These are phyloP conservation scores for Elymus sibiricus DNA, from an alignment of 176 grass and related monocot species.

Conservation along the genomic window DNA sequence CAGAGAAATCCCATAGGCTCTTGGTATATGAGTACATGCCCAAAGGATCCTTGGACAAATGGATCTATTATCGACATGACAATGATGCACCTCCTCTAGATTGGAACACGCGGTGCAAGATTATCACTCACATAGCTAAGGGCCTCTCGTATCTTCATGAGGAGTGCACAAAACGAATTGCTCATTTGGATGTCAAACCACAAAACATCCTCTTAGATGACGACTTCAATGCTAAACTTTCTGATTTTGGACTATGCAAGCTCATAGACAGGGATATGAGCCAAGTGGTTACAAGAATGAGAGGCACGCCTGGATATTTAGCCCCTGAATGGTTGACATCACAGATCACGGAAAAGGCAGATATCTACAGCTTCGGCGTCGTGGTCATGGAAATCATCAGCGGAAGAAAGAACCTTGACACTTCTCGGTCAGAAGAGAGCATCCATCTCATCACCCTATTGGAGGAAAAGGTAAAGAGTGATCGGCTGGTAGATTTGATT, in stretches of 20 bases:
- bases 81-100: background rate
- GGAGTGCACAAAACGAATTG: constrained; percentile 39
- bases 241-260: constrained; percentile 37
- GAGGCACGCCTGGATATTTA: constrained; percentile 42
- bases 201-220: constrained; percentile 44
- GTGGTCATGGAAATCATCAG: constrained; percentile 37
- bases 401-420: constrained; percentile 29
- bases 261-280: constrained; percentile 23
- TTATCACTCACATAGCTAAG: constrained; percentile 39
- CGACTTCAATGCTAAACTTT: constrained; percentile 28
- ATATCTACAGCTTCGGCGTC: constrained; percentile 41
- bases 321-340: constrained; percentile 43
- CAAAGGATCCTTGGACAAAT: constrained; percentile 45
- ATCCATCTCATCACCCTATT: constrained; percentile 24
- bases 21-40: constrained; percentile 48
- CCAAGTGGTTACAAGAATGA: constrained; percentile 39
- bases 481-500: constrained; percentile 24
- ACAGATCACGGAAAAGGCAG: constrained; percentile 24
- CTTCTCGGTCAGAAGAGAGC: constrained; percentile 28
- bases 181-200: constrained; percentile 43
- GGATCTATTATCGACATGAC: constrained; percentile 29
- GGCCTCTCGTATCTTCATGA: constrained; percentile 53
- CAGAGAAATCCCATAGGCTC: constrained; percentile 42
- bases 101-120: constrained; percentile 23
- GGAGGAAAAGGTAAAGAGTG: constrained; percentile 26